Base-by-base conservation (phyloP, 1,284 basidiomycete genomes). In the Omphalotus olearius region DNA sequence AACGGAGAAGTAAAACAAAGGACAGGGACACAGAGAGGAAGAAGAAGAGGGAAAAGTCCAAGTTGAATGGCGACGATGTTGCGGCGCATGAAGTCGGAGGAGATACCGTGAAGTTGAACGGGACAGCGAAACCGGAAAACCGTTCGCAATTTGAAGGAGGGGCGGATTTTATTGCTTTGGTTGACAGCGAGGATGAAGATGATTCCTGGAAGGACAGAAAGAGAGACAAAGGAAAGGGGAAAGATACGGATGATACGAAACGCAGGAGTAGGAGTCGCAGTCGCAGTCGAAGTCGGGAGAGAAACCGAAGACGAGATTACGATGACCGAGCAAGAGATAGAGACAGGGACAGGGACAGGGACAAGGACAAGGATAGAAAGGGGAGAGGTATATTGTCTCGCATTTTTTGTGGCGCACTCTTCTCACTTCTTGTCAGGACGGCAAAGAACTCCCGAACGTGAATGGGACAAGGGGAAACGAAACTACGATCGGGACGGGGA, bases 381-480 rank as follows among this genome's bases (percentile, higher is more conserved):
- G 36, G 47, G n/a, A 50, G 45, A 53, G 41, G 52, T 54, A 1
- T 23, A n/a, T 33, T 5, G 9, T 43, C 14, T 18, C 35, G 20
- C 26, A 23, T 41, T 17, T 25, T 17, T 16, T 18, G 26, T 3
- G 13, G 3, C 28, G 7, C 11, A 1, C n/a, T 13, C 9, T 43
- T 13, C n/a, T 26, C 4, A 28, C 23, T 17, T 6, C 10, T 10
- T 40, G 5, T 13, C 25, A 54, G 53, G 45, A 18, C 53, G 53
- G 14, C 45, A 51, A 50, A 64, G 62, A 41, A 59, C 57, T 11
- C 52, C 60, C 14, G 70, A 65, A 50, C 66, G 76, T 30, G 74
- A 77, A 49, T 72, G 73, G 73, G 76, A 78, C 49, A 63, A 60
- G 39, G 69, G 68, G 13, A 71, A 66, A 52, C 70, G 67, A 54